These are phyloP conservation scores for Rhodosporidiobolus sp. DNA, from an alignment of 768 basidiomycete species.

Conservation along the genomic window DNA sequence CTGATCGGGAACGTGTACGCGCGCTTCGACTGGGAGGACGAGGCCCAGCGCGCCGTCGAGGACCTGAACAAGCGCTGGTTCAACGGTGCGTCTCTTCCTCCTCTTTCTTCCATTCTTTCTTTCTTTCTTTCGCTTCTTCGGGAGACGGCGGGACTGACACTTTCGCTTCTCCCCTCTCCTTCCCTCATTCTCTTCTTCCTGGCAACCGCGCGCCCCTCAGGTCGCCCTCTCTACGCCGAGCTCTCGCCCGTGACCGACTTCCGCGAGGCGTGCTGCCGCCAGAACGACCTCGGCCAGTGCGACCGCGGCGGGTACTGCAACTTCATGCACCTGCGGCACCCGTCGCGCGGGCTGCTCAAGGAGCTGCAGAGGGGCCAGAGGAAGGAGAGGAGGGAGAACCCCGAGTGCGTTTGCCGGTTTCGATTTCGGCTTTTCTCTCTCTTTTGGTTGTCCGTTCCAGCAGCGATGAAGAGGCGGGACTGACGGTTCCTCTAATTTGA, in stretches of 20 bases:
- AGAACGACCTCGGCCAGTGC: slow-evolving; percentile 98
- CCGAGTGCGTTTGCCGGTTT: slow-evolving; percentile 20
- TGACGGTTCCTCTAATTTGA: background rate
- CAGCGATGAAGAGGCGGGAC: background rate
- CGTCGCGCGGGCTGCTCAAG: slow-evolving; percentile 32
- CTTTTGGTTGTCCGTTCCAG: background rate
- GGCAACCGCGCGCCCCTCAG: slow-evolving; percentile 55
- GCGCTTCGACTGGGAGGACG: slow-evolving; percentile 83
- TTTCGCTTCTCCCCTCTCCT: background rate
- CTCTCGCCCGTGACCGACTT: slow-evolving; percentile 98
- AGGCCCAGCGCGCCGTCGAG: slow-evolving; percentile 88
- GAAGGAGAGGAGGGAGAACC: slow-evolving; percentile 27
- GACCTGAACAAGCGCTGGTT: slow-evolving; percentile 96
- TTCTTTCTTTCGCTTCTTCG: background rate
- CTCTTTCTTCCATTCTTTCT: too few relatives aligned
- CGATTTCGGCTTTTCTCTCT: background rate
- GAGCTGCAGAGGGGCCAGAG: slow-evolving; percentile 41
- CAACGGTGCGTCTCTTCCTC: slow-evolving; percentile 64
- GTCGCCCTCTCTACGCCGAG: slow-evolving; percentile 92
- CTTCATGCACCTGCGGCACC: slow-evolving; percentile 64
- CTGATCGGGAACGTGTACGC: slow-evolving; percentile 79
- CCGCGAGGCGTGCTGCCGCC: slow-evolving; percentile 95
- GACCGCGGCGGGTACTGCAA: slow-evolving; percentile 98
- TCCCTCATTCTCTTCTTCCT: background rate
- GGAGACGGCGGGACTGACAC: background rate